Evolutionary conservation across 345 rosid species (phyloP), one percentile per base, ranked within the genome.

Genomic region (Rhizophora mangle): DNA sequence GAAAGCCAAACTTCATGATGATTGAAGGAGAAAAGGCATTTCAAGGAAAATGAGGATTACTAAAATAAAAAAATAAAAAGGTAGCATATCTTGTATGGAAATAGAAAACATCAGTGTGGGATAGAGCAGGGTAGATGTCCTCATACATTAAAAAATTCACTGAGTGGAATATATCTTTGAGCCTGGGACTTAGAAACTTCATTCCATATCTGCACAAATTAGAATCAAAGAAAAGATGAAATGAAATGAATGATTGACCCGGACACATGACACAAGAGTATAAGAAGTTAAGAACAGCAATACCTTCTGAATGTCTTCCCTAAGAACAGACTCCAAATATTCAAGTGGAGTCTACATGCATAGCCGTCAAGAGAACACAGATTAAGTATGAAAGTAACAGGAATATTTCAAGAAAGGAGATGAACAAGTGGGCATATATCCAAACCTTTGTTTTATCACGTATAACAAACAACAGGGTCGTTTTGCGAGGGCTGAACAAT

Each of bases 241-340:
- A 24, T 11, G 8, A 64, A 34, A 52, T 3, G 6, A 64, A 56
- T 13, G 32, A 63, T 32, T 20, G 19, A 53, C 21, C 43, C 36
- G 30, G 59, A 37, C 60, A 15, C 34, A 43, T 30, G 67, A 18
- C 16, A 7, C 51, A 47, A 73, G 47, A 34, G 46, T 51, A 47
- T 30, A 68, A 27, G 10, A 63, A 37, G 46, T 34, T 49, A 55
- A 21, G 47, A 13, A 55, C 46, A 69, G 1, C 62, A 66, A 46
- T 66, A 78, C 82, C 82, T 78, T 78, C 32, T 70, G 73, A 67
- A 78, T 67, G 71, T 78, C 82, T 67, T 78, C 82, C 60, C 75
- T 62, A 5, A 78, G 64, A 63, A 71, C 31, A 62, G 70, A 69
- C 61, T 78, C 78, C 69, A 78, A 67, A 59, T 63, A 63, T 67